These are phyloP conservation scores for Xylaria sp. DNA, from an alignment of 2,329 filamentous ascomycete genomes.

Conservation along the genomic window DNA sequence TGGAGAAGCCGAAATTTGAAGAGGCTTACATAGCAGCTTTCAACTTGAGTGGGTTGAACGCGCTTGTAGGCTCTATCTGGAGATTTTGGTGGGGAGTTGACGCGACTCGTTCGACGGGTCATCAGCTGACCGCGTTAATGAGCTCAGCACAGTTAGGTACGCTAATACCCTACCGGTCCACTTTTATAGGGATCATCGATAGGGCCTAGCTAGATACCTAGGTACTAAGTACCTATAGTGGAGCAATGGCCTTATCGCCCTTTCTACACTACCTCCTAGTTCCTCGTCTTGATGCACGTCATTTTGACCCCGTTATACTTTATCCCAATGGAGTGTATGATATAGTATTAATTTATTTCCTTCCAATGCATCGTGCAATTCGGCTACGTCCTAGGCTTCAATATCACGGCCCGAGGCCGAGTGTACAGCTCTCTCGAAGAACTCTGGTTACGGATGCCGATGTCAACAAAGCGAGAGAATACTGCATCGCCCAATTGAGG, in stretches of 20 bases:
- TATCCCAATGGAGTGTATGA: slow-evolving; percentile 30
- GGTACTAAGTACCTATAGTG: too few species aligned
- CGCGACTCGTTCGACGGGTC: slow-evolving; percentile 46
- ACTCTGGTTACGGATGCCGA: slow-evolving; percentile 63
- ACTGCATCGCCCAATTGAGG: slow-evolving; percentile 66
- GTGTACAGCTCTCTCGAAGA: slow-evolving; percentile 44
- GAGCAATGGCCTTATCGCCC: background rate
- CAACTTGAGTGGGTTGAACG: slow-evolving; percentile 7
- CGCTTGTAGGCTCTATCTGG: slow-evolving; percentile 6
- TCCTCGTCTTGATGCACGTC: background rate
- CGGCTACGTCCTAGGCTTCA: slow-evolving; percentile 41
- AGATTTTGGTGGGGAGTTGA: slow-evolving; percentile 37
- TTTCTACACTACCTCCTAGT: background rate
- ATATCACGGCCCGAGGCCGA: slow-evolving; percentile 38
- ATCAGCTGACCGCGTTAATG: slow-evolving; percentile 55
- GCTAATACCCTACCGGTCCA: background rate
- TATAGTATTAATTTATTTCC: slow-evolving; percentile 14
- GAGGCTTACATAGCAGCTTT: background rate
- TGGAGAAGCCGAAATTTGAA: background rate
- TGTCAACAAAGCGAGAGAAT: slow-evolving; percentile 63
- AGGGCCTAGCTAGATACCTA: too few species aligned
- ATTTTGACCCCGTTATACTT: slow-evolving; percentile 2
- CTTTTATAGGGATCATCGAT: too few species aligned
- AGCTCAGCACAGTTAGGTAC: background rate
- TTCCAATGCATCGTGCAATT: slow-evolving; percentile 45